phyloP scores from a whole-genome alignment of 495 filamentous ascomycete genomes.

The Rhypophila decipiens region DNA sequence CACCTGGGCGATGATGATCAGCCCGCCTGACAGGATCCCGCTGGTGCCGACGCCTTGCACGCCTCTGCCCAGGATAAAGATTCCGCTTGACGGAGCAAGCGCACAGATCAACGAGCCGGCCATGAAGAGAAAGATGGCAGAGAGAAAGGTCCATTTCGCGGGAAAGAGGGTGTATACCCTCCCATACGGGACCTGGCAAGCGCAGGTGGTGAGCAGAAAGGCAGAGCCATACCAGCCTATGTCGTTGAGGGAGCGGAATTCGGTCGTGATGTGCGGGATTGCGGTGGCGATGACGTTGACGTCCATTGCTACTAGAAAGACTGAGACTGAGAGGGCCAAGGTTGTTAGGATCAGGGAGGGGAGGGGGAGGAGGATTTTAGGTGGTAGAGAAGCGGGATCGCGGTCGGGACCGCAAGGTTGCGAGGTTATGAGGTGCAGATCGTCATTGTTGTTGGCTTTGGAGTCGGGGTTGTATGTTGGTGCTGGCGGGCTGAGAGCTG shows the following conservation, averaged over 20 bases:
- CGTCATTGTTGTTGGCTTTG: too few species aligned
- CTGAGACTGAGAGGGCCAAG: too few species aligned
- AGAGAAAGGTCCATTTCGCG: constrained; percentile 35
- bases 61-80: constrained; percentile 42
- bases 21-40: constrained; percentile 38
- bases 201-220: constrained; percentile 43
- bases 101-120: constrained; percentile 41
- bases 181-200: constrained; percentile 41
- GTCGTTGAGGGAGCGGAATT: constrained; percentile 34
- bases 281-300: constrained; percentile 49
- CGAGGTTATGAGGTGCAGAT: too few species aligned
- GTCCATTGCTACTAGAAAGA: constrained; percentile 19
- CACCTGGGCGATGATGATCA: constrained; percentile 44
- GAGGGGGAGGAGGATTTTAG: too few species aligned
- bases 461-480: too few species aligned
- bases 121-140: constrained; percentile 33
- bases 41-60: constrained; percentile 39
- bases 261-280: constrained; percentile 31
- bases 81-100: constrained; percentile 35
- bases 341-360: too few species aligned
- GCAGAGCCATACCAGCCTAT: constrained; percentile 42
- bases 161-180: constrained; percentile 41
- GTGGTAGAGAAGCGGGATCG: too few species aligned
- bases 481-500: too few species aligned
- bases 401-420: too few species aligned